These are phyloP conservation scores for Coniosporium tulheliwenetii DNA, from an alignment of 2,329 filamentous ascomycete species.

Conservation along the genomic window DNA sequence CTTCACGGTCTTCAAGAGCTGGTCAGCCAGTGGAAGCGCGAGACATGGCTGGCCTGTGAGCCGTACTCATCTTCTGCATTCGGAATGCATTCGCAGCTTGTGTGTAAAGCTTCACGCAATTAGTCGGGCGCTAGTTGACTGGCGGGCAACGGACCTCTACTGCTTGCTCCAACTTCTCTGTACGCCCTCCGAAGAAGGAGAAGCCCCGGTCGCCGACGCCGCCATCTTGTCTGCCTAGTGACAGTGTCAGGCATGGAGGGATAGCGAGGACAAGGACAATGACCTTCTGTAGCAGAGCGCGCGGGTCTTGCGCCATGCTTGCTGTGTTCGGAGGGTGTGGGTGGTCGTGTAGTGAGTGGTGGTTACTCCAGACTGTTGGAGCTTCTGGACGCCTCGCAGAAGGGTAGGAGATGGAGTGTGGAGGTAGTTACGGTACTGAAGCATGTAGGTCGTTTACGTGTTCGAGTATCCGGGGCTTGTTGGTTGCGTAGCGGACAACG, in stretches of 20 bases:
- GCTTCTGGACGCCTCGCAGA: no score
- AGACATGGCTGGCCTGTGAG: no score
- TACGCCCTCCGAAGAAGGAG: slow-evolving; percentile 71
- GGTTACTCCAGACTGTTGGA: no score
- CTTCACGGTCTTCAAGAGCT: slow-evolving; percentile 77
- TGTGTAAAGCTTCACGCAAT: slow-evolving; percentile 41
- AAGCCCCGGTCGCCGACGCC: slow-evolving; percentile 63
- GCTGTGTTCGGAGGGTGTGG: no score
- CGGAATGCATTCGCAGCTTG: slow-evolving; percentile 87
- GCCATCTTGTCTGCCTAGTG: slow-evolving; percentile 73
- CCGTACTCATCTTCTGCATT: slow-evolving; percentile 66
- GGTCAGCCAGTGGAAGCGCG: no score
- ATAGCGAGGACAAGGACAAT: slow-evolving; percentile 5
- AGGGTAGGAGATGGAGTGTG: no score
- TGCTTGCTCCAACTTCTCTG: slow-evolving; percentile 82
- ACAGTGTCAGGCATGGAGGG: slow-evolving; percentile 6
- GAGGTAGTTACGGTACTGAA: no score
- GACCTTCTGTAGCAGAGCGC: slow-evolving; percentile 61
- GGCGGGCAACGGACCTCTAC: slow-evolving; percentile 36
- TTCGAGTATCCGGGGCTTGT: no score
- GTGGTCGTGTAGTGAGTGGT: no score
- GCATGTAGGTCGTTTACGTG: no score
- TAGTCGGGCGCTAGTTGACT: no score
- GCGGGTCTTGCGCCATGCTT: slow-evolving; percentile 59
- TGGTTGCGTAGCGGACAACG: no score